phyloP scores from a whole-genome alignment of 768 basidiomycete species.

The Lactarius sanguifluus region DNA sequence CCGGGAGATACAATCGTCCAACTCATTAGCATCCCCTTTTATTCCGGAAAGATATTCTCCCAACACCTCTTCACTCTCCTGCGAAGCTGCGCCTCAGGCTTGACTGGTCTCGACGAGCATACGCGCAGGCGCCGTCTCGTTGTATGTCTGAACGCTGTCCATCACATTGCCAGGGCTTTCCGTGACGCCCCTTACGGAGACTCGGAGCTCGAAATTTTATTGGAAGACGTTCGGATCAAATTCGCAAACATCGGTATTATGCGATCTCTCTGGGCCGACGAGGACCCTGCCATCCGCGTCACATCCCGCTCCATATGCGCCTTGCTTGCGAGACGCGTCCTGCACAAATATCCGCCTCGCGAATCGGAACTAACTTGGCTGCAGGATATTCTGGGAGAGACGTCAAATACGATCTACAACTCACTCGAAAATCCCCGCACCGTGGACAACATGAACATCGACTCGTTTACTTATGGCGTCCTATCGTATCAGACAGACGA shows the following conservation, averaged over 20 bases:
- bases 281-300: slow-evolving; percentile 13
- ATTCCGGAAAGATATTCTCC: not conserved
- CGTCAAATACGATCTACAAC: slow-evolving; percentile 11
- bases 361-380: slow-evolving; percentile 18
- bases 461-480: slow-evolving; percentile 10
- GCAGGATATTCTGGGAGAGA: slow-evolving; percentile 1
- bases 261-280: slow-evolving; percentile 10
- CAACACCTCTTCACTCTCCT: slow-evolving; percentile 18
- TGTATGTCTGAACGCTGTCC: slow-evolving; percentile 16
- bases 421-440: not conserved
- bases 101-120: slow-evolving; percentile 6
- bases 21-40: slow-evolving; percentile 11
- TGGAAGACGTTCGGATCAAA: slow-evolving; percentile 13
- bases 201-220: not conserved
- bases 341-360: slow-evolving; percentile 4
- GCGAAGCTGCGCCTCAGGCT: slow-evolving; percentile 12
- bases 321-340: slow-evolving; percentile 13
- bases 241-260: slow-evolving; percentile 13
- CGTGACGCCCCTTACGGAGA: not conserved
- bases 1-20: slow-evolving; percentile 6
- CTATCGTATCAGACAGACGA: slow-evolving; percentile 1
- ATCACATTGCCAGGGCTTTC: slow-evolving; percentile 4
- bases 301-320: slow-evolving; percentile 16
- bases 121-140: slow-evolving; percentile 13
- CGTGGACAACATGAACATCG: slow-evolving; percentile 9